Base-by-base conservation (phyloP, 306 rosid genomes). In the Begonia peltatifolia region DNA sequence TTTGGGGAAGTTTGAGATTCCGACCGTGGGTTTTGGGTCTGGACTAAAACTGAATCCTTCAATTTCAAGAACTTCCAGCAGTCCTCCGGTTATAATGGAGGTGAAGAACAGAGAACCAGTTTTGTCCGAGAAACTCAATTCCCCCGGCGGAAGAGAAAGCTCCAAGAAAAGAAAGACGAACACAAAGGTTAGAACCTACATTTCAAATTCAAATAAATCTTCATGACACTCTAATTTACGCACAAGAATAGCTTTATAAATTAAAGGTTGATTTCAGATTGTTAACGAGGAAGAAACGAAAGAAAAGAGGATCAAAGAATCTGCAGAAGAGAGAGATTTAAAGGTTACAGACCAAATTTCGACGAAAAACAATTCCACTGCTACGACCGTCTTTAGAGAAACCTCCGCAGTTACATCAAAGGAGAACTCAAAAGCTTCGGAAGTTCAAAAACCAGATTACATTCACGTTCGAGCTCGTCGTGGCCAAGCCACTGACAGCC, bases 401-500 rank as follows among this genome's bases (percentile, higher is more conserved):
- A 59, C 70, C 3, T 80, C 83, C 35, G 74, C 20, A 13, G 87
- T 78, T 16, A 76, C 61, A 49, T 83, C 84, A 1, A 83, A 76
- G 58, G 96, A 74, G 14, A 83, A 83, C 58, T 83, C 96, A 3
- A 87, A 87, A 72, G 83, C 69, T 2, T 83, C 82, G 1, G 94
- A 87, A 66, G 77, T 67, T 76, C 85, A 84, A 44, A 88, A 84
- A 72, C 77, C 75, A 3, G 96, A 84, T 55, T 88, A 81, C 76
- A 88, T 88, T 63, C 96, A 88, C 62, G 96, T 88, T 50, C 73
- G 96, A 46, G 94, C 96, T 1, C 83, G 96, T 22, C 90, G 94
- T 5, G 96, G 94, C 17, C 96, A 87, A 75, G 96, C 96, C 62
- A 87, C 96, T 14, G 96, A 87, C 70, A 87, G 94, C 68, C 96